Evolutionary conservation across 768 basidiomycete species (phyloP), one percentile per base, ranked within the genome.

Genomic region (Fomitopsis pulvina): DNA sequence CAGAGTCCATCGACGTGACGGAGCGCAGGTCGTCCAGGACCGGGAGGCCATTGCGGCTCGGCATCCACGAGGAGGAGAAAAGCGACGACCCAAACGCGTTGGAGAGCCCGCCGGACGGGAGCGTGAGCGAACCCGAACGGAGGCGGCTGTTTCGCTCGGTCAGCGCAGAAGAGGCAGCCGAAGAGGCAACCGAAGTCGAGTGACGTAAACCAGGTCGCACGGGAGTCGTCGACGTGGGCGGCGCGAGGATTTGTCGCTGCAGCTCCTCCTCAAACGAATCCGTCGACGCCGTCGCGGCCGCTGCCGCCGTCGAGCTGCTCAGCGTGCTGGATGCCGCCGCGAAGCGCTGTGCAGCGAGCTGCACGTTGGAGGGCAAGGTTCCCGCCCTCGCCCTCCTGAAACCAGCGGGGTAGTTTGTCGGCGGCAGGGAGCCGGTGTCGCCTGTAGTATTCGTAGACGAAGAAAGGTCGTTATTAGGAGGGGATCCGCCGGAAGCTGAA

Each of bases 371-470:
- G 70, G 94, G 94, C 63, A 97, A 80, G 75, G 94, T 97, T 51
- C 93, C 95, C 58, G 94, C 95, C 83, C 93, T 84, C 63, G 92
- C 91, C 75, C 93, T 83, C 72, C 91, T 82, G 67, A 92, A 95
- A 53, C 90, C 88, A 48, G 87, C 76, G 53, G 89, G 87, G 66
- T 81, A 88, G 70, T 81, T 87, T 65, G 83, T 81, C 56, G 84
- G 76, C 59, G 87, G 80, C 63, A 84, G 61, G 52, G 74, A 65
- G 56, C 75, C 66, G 60, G 70, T 70, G 68, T 87, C 84, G 60
- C 71, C 74, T 48, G 78, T 72, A 41, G 80, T 77, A 59, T 76
- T 70, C 63, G 75, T 67, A 61, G 80, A 76, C 61, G 82, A 71
- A 53, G 76, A 67, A 56, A 72, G 68, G 54, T 89, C 87, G 68